These are phyloP conservation scores for Bothriochloa decipiens DNA, from an alignment of 176 grass and related monocot genomes.

Conservation along the genomic window DNA sequence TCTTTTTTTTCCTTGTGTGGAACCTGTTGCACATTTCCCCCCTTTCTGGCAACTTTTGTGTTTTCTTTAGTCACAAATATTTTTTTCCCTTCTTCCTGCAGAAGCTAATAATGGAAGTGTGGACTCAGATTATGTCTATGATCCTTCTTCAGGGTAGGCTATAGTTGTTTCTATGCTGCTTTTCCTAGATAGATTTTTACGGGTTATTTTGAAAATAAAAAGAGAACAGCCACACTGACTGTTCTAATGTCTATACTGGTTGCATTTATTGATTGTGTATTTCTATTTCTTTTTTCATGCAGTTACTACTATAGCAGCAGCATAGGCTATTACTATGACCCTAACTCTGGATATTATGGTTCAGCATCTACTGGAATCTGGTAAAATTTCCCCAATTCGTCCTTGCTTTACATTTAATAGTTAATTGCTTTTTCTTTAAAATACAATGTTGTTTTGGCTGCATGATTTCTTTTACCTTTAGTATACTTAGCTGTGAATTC, in stretches of 20 bases:
- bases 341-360: constrained; percentile 72
- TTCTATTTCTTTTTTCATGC: constrained; percentile 31
- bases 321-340: constrained; percentile 89
- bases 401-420: neutral
- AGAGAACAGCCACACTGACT: neutral
- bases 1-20: constrained; percentile 13
- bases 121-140: constrained; percentile 82
- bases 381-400: constrained; percentile 50
- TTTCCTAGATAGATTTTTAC: neutral
- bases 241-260: constrained; percentile 17
- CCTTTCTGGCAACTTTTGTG: neutral
- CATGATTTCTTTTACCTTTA: constrained; percentile 17
- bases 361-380: constrained; percentile 80
- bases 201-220: neutral
- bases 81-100: constrained; percentile 43
- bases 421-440: neutral
- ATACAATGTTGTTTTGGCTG: constrained; percentile 9
- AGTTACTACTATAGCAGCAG: constrained; percentile 96
- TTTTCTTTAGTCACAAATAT: constrained; percentile 20
- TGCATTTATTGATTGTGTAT: constrained; percentile 12
- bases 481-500: neutral
- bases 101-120: constrained; percentile 57
- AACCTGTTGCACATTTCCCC: neutral
- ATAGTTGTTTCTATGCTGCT: constrained; percentile 12
- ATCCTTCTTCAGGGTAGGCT: constrained; percentile 82